Percentiles rank a stretch among this genome's conserved stretches.
Evolutionary conservation across 164 flowering plant genomes (phyloP).

Genomic region (Piper betle): DNA sequence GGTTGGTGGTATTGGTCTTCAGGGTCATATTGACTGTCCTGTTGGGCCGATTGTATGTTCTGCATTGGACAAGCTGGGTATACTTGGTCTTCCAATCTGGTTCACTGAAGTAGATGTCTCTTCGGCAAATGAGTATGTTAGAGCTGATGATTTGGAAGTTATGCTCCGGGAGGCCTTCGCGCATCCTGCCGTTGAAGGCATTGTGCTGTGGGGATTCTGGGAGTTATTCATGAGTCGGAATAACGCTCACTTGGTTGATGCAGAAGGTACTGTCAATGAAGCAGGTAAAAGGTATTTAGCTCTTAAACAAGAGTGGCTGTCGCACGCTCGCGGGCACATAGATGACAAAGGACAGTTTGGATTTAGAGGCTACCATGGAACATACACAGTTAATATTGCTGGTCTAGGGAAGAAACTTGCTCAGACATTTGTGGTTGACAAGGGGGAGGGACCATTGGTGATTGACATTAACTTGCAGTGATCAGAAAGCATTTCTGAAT

Average conservation of each 20-base stretch:
- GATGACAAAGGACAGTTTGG: slow-evolving; percentile 44
- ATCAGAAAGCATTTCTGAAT: background rate
- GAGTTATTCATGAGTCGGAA: slow-evolving; percentile 88
- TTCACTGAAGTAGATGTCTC: slow-evolving; percentile 91
- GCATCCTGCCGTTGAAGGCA: slow-evolving; percentile 83
- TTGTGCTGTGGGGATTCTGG: slow-evolving; percentile 98
- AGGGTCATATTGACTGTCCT: slow-evolving; percentile 82
- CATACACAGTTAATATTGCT: slow-evolving; percentile 38
- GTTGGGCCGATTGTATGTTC: slow-evolving; percentile 67
- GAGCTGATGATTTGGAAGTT: slow-evolving; percentile 91
- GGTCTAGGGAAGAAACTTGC: slow-evolving; percentile 19
- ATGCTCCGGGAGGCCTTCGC: slow-evolving; percentile 89
- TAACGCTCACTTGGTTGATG: slow-evolving; percentile 64
- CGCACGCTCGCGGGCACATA: slow-evolving; percentile 46
- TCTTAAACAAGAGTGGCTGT: slow-evolving; percentile 69
- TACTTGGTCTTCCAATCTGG: slow-evolving; percentile 91
- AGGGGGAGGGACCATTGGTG: slow-evolving; percentile 43
- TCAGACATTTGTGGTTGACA: slow-evolving; percentile 64
- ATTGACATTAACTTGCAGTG: slow-evolving; percentile 41
- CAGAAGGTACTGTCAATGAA: slow-evolving; percentile 78
- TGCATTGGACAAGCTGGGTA: slow-evolving; percentile 68
- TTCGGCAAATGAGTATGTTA: slow-evolving; percentile 57
- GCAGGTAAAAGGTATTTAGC: slow-evolving; percentile 60
- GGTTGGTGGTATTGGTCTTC: slow-evolving; percentile 84
- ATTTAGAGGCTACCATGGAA: slow-evolving; percentile 80